phyloP scores from a whole-genome alignment of 106 monocot species.

The Allium fistulosum region DNA sequence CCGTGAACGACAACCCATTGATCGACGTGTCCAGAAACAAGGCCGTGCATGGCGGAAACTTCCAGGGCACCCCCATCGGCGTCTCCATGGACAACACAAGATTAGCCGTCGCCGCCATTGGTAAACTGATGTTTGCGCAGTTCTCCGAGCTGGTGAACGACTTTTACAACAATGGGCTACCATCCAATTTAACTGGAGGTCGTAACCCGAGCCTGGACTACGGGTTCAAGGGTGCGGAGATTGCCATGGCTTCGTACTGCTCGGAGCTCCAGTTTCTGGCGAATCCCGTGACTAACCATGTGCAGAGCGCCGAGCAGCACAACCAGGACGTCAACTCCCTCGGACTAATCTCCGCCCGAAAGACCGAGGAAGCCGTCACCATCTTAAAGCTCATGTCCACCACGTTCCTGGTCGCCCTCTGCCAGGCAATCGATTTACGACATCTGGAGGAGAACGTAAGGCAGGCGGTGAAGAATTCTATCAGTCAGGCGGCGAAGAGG shows the following conservation, averaged over 20 bases:
- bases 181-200: slow-evolving; percentile 18
- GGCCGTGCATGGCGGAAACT: slow-evolving; percentile 71
- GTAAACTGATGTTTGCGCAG: slow-evolving; percentile 32
- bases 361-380: slow-evolving; percentile 83
- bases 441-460: slow-evolving; percentile 93
- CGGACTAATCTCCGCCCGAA: slow-evolving; percentile 85
- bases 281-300: slow-evolving; percentile 97
- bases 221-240: slow-evolving; percentile 47
- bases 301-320: slow-evolving; percentile 98
- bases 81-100: slow-evolving; percentile 64
- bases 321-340: slow-evolving; percentile 99
- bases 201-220: slow-evolving; percentile 31
- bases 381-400: slow-evolving; percentile 90
- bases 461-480: slow-evolving; percentile 60
- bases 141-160: slow-evolving; percentile 50
- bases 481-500: slow-evolving; percentile 55
- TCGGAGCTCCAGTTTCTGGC: slow-evolving; percentile 41
- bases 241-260: slow-evolving; percentile 52
- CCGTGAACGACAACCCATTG: slow-evolving; percentile 10
- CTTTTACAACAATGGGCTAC: slow-evolving; percentile 49
- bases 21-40: slow-evolving; percentile 34
- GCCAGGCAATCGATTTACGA: slow-evolving; percentile 81
- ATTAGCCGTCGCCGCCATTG: slow-evolving; percentile 24
- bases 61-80: slow-evolving; percentile 71
- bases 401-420: slow-evolving; percentile 79